Evolutionary conservation across 345 rosid species (phyloP).

Genomic region (Euclidium syriacum): DNA sequence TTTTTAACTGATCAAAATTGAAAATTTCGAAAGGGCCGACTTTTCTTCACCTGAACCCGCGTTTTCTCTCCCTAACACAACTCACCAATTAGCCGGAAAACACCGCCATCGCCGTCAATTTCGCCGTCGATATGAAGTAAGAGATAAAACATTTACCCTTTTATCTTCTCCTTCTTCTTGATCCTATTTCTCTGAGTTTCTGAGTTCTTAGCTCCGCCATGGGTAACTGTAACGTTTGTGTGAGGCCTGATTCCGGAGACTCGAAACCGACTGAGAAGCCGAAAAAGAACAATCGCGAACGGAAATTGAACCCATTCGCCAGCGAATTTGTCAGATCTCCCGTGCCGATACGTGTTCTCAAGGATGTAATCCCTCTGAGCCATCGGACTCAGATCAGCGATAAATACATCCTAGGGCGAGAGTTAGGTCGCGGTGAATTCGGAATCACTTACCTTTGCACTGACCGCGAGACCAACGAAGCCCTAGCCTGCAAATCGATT

Average conservation of each 20-base stretch:
- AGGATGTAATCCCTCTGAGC: constrained; percentile 57
- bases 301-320: constrained; percentile 57
- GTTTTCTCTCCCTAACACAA: constrained; percentile 36
- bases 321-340: constrained; percentile 39
- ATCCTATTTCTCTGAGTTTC: not conserved
- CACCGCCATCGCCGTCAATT: not conserved
- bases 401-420: constrained; percentile 79
- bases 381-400: constrained; percentile 71
- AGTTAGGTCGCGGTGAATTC: constrained; percentile 92
- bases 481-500: constrained; percentile 84
- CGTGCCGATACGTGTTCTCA: constrained; percentile 61
- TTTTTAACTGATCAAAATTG: not conserved
- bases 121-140: not conserved
- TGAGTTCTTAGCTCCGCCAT: constrained; percentile 28
- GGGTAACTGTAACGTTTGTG: constrained; percentile 95
- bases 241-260: constrained; percentile 45
- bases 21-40: constrained; percentile 35
- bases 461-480: constrained; percentile 64
- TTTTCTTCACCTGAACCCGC: constrained; percentile 57
- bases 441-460: constrained; percentile 93
- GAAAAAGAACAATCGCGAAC: constrained; percentile 35
- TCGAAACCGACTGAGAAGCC: constrained; percentile 26
- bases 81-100: constrained; percentile 1
- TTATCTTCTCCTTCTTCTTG: not conserved
- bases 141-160: not conserved